Base-by-base conservation (phyloP, 2,329 filamentous ascomycete species). In the Trichothecium sympodiale region DNA sequence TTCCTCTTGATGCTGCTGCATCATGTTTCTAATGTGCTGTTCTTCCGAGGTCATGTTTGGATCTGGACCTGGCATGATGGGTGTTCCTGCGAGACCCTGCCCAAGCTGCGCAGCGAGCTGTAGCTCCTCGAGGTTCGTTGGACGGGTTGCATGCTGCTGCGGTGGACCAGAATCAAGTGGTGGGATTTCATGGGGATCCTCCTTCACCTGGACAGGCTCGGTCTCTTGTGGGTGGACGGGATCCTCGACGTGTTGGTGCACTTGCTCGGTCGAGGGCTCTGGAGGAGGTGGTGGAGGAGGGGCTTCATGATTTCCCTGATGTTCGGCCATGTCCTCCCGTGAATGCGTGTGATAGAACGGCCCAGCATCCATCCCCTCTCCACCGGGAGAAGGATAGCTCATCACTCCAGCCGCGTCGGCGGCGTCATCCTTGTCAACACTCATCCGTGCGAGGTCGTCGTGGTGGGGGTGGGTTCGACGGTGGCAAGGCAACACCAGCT, bases 71-170 rank as follows among this genome's bases (percentile, higher is more conserved):
- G 62, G 56, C 50, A 74, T 63, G 39, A 70, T 64, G 26, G 67
- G 61, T 10, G 60, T 50, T 8, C 57, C 54, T 17, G 69, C 65
- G 13, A 76, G 56, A 30, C 64, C 69, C 40, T 72, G 68, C 33
- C 69, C 71, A 29, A 77, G 55, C 47, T 75, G 72, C 8, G 72
- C 71, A 12, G 71, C 71, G 28, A 76, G 57, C 50, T 74, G 71
- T 29, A 76, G 59, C 53, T 76, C 71, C 44, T 73, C 70, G 5
- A 65, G 60, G 38, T 66, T 73, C 26, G 64, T 56, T 2, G 64
- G 56, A 10, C 60, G 59, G 12, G 57, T 46, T 9, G 56, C 47
- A 32, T 66, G 62, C 18, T 65, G 64, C 31, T 61, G 61, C 7
- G 37, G 20, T 17, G 28, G 18, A 4, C 16, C 25, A 18, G 36